Evolutionary conservation across 2,329 filamentous ascomycete genomes (phyloP).

Genomic region (Penicillium sp.): DNA sequence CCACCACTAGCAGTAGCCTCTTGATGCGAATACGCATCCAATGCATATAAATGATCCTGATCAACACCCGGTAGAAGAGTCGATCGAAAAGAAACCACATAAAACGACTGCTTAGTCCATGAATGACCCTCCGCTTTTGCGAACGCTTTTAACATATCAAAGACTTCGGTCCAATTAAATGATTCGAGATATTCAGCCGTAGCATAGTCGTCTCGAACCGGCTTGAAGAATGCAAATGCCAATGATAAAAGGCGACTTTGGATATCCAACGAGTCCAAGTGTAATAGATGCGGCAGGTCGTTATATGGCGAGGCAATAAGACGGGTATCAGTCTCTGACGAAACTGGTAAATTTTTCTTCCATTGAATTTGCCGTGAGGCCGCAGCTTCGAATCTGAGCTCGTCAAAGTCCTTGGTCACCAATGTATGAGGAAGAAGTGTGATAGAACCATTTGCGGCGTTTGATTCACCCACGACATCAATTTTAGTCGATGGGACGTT

Average conservation of each 20-base stretch:
- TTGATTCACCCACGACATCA: neutral
- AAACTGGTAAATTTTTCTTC: neutral
- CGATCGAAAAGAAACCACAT: slow-evolving; percentile 78
- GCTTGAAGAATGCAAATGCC: slow-evolving; percentile 60
- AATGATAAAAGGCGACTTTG: slow-evolving; percentile 65
- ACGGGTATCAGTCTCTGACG: slow-evolving; percentile 25
- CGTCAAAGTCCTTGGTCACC: slow-evolving; percentile 31
- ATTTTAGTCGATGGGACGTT: neutral
- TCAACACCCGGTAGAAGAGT: slow-evolving; percentile 62
- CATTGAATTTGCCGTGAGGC: slow-evolving; percentile 30
- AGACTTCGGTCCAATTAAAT: slow-evolving; percentile 72
- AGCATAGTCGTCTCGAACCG: slow-evolving; percentile 65
- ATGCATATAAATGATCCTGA: slow-evolving; percentile 59
- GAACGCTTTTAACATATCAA: slow-evolving; percentile 51
- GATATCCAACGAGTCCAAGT: slow-evolving; percentile 60
- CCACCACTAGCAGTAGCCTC: slow-evolving; percentile 76
- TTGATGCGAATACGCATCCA: slow-evolving; percentile 72
- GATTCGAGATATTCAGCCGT: slow-evolving; percentile 64
- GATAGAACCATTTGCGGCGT: neutral
- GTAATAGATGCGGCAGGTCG: slow-evolving; percentile 62
- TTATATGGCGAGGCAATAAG: slow-evolving; percentile 72
- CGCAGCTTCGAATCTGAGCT: slow-evolving; percentile 33
- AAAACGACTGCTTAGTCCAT: slow-evolving; percentile 65
- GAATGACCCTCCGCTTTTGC: slow-evolving; percentile 42
- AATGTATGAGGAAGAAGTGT: slow-evolving; percentile 29